A percentile compares a stretch with the other conserved stretches of the same genome.
Conservation (phyloP, 148 eudicot species). For the Silene latifolia region DNA sequence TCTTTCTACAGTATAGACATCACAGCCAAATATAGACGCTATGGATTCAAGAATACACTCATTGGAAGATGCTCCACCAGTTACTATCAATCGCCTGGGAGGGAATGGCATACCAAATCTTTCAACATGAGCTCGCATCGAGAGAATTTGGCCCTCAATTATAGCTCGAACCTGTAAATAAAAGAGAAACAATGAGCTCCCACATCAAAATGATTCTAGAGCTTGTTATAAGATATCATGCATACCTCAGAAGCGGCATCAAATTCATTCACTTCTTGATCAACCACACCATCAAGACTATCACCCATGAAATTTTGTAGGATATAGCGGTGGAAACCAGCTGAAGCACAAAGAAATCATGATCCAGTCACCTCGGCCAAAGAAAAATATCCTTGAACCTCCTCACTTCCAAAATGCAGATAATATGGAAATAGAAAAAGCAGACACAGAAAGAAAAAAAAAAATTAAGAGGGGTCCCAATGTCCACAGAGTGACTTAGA, state of each 20-base stretch:
- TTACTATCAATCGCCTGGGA: slow-evolving; percentile 82
- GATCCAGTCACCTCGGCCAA: neutral
- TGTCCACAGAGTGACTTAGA: neutral
- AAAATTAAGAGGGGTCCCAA: neutral
- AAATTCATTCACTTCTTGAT: slow-evolving; percentile 61
- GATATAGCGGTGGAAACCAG: slow-evolving; percentile 68
- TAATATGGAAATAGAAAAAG: neutral
- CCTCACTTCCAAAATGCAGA: neutral
- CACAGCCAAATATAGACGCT: slow-evolving; percentile 84
- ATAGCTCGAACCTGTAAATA: slow-evolving; percentile 67
- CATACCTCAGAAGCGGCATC: slow-evolving; percentile 78
- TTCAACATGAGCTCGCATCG: slow-evolving; percentile 81
- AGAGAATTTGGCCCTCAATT: slow-evolving; percentile 81
- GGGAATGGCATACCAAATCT: slow-evolving; percentile 95
- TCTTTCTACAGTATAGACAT: slow-evolving; percentile 74
- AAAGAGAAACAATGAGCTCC: neutral
- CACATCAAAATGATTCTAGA: neutral
- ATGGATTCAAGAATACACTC: slow-evolving; percentile 52
- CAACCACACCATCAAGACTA: slow-evolving; percentile 51
- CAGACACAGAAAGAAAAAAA: neutral
- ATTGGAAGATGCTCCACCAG: slow-evolving; percentile 95
- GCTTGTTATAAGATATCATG: neutral
- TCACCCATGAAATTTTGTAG: slow-evolving; percentile 61
- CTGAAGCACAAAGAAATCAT: slow-evolving; percentile 33
- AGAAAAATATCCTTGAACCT: neutral